These are phyloP conservation scores for Tricholoma saponaceum DNA, from an alignment of 768 basidiomycete genomes.

Conservation along the genomic window DNA sequence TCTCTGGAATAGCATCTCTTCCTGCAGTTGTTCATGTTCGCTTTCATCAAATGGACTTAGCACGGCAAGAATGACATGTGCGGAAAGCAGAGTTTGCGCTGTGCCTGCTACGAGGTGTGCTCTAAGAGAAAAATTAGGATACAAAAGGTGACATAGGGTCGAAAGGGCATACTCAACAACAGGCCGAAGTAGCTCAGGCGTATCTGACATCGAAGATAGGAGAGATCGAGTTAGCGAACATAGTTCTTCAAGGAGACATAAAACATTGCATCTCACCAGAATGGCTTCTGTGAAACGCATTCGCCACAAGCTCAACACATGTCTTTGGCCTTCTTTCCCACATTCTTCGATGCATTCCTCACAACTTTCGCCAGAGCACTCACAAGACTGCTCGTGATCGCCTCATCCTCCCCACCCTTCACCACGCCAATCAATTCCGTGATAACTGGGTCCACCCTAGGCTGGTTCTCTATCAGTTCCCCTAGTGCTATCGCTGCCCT, in stretches of 20 bases:
- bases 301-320: conserved; percentile 70
- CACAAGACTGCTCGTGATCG: conserved; percentile 72
- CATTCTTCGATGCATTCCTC: conserved; percentile 62
- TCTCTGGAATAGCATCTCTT: conserved; percentile 57
- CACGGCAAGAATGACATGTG: conserved; percentile 55
- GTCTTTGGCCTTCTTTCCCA: conserved; percentile 76
- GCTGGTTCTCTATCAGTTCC: conserved; percentile 84
- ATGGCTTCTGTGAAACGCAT: conserved; percentile 72
- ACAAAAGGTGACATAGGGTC: conserved; percentile 1
- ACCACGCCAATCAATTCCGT: conserved; percentile 75
- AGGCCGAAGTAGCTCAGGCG: conserved; percentile 58
- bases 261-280: conserved; percentile 43
- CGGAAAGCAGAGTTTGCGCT: conserved; percentile 58
- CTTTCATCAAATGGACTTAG: conserved; percentile 48
- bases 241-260: not conserved
- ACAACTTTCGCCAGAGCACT: conserved; percentile 76
- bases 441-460: conserved; percentile 90
- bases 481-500: conserved; percentile 85
- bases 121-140: conserved; percentile 28
- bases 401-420: conserved; percentile 50
- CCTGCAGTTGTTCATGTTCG: conserved; percentile 13
- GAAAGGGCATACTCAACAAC: conserved; percentile 57
- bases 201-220: conserved; percentile 58
- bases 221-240: conserved; percentile 44
- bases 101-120: conserved; percentile 65